Conservation (phyloP, 768 basidiomycete genomes). For the Tylopilus sp. region DNA sequence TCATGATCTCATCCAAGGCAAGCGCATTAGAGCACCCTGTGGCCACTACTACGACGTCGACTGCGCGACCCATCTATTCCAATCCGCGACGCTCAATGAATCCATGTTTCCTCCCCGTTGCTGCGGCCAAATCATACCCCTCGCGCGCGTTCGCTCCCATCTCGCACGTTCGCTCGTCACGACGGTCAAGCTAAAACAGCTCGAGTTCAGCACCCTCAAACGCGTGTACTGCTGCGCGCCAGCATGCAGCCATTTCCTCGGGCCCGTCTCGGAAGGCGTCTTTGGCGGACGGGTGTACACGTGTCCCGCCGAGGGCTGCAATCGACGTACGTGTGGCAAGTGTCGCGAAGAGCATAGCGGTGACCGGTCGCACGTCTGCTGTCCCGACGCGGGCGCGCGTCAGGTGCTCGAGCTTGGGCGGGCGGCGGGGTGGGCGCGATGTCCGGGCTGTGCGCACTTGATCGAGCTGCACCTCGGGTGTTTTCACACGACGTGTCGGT, state of each 20-base stretch:
- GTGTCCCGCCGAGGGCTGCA: conserved; percentile 6
- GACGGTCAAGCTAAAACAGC: neutral
- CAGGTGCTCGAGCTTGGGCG: neutral
- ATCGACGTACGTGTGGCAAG: neutral
- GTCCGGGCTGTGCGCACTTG: neutral
- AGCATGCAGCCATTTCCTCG: conserved; percentile 37
- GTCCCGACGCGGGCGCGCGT: neutral
- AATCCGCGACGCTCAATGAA: conserved; percentile 35
- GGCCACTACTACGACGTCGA: conserved; percentile 34
- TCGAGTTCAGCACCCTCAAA: neutral
- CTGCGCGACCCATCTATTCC: conserved; percentile 36
- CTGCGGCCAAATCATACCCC: conserved; percentile 32
- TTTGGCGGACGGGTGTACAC: conserved; percentile 8
- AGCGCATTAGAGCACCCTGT: conserved; percentile 30
- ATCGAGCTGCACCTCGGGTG: neutral
- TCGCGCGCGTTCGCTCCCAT: conserved; percentile 16
- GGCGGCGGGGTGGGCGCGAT: neutral
- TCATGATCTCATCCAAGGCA: neutral
- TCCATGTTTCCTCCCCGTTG: conserved; percentile 40
- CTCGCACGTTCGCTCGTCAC: neutral
- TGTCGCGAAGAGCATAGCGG: neutral
- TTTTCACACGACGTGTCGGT: conserved; percentile 39
- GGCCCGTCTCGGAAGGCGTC: conserved; percentile 23
- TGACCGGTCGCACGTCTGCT: neutral
- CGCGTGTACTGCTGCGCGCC: conserved; percentile 38